Evolutionary conservation across 2,329 filamentous ascomycete species (phyloP).

Genomic region (Hypomyces rosellus): DNA sequence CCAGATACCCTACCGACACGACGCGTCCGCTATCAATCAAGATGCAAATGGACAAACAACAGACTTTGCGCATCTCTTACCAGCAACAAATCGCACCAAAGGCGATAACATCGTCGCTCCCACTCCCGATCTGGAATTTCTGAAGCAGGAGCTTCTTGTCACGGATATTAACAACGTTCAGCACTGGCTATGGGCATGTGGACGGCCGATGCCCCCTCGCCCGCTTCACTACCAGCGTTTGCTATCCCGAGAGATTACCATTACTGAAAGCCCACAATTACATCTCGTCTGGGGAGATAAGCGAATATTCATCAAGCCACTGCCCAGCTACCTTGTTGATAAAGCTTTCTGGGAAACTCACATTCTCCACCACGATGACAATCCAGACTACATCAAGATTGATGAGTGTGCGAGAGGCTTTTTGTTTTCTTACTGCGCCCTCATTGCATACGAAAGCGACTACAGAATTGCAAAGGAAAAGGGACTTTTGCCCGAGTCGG

Average conservation of each 20-base stretch:
- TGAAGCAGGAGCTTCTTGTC: constrained; percentile 25
- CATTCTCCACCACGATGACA: constrained; percentile 13
- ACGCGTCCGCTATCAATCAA: no score
- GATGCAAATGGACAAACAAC: not conserved
- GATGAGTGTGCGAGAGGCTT: constrained; percentile 27
- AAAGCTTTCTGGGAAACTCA: constrained; percentile 29
- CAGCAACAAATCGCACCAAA: constrained; percentile 22
- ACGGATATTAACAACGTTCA: constrained; percentile 23
- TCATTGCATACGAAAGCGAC: constrained; percentile 34
- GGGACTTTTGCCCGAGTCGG: constrained; percentile 25
- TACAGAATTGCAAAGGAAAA: constrained; percentile 29
- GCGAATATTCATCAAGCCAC: constrained; percentile 33
- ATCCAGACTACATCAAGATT: constrained; percentile 3
- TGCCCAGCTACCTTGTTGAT: constrained; percentile 34
- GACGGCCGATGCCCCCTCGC: constrained; percentile 30
- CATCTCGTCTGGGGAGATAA: constrained; percentile 34
- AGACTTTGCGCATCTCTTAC: constrained; percentile 5
- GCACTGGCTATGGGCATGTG: constrained; percentile 25
- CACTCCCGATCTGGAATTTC: constrained; percentile 14
- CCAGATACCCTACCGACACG: no score
- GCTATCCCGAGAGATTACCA: constrained; percentile 25
- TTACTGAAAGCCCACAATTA: constrained; percentile 33
- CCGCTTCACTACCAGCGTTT: constrained; percentile 32
- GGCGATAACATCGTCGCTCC: constrained; percentile 24
- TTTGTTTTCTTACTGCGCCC: constrained; percentile 31